Evolutionary conservation across 306 rosid genomes (phyloP).

Genomic region (Vachellia pachyceras): DNA sequence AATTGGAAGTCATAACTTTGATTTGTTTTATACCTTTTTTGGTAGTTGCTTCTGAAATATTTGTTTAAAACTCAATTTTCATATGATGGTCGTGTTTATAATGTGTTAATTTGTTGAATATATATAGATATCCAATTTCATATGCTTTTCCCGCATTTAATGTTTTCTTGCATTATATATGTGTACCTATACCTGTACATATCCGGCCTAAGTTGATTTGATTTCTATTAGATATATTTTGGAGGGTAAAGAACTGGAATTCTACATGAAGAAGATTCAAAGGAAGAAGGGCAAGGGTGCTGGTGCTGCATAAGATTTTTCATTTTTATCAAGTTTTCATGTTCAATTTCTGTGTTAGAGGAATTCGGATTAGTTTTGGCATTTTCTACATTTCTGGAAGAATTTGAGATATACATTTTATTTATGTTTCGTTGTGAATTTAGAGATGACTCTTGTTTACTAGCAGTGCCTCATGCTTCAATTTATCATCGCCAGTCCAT

Average conservation of each 20-base stretch:
- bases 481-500: neutral
- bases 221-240: constrained; percentile 58
- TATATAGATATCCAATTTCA: neutral
- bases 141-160: neutral
- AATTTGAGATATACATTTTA: neutral
- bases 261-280: constrained; percentile 7
- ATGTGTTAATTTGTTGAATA: neutral
- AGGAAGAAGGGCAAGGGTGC: constrained; percentile 17
- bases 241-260: constrained; percentile 30
- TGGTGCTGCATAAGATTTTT: constrained; percentile 44
- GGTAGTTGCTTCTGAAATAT: neutral
- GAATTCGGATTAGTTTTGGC: constrained; percentile 33
- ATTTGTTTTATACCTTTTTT: neutral
- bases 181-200: neutral
- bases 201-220: too few species aligned
- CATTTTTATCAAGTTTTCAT: constrained; percentile 7
- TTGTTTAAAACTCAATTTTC: neutral
- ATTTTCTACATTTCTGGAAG: neutral
- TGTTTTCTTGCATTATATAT: neutral
- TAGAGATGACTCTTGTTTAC: constrained; percentile 5
- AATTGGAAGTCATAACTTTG: neutral
- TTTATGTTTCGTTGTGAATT: constrained; percentile 9
- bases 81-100: neutral
- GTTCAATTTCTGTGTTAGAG: neutral
- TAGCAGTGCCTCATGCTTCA: neutral